A percentile compares a stretch with the other conserved stretches of the same genome.
These are phyloP conservation scores for Pseudopithomyces maydicus DNA, from an alignment of 2,329 filamentous ascomycete genomes.

Conservation along the genomic window DNA sequence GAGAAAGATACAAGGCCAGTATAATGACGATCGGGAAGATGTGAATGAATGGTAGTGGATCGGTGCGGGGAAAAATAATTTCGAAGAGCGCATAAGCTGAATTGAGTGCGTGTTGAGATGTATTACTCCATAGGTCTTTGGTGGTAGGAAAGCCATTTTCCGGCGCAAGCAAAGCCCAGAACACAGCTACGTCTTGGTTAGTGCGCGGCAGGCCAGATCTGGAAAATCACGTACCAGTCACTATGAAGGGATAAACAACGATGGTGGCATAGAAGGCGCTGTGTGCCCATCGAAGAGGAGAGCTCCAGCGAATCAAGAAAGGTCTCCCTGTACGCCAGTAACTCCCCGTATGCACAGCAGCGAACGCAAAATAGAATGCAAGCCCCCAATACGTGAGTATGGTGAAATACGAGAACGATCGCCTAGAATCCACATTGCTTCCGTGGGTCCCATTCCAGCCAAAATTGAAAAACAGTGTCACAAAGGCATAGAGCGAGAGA, in stretches of 20 bases:
- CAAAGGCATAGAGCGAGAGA: constrained; percentile 68
- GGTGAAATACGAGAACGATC: constrained; percentile 82
- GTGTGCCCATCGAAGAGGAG: constrained; percentile 44
- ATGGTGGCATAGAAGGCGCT: constrained; percentile 50
- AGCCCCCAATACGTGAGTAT: constrained; percentile 81
- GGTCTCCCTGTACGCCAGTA: constrained; percentile 57
- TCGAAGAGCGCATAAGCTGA: constrained; percentile 76
- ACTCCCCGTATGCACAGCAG: constrained; percentile 69
- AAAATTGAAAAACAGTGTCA: constrained; percentile 71
- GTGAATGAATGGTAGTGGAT: constrained; percentile 67
- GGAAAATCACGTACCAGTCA: constrained; percentile 45
- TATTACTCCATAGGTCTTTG: constrained; percentile 60
- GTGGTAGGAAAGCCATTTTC: constrained; percentile 35
- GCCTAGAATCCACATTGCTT: constrained; percentile 49
- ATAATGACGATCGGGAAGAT: constrained; percentile 71
- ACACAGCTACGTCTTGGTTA: constrained; percentile 43
- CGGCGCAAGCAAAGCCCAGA: constrained; percentile 47
- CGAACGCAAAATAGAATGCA: constrained; percentile 75
- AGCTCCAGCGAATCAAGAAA: constrained; percentile 45
- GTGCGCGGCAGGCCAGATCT: not conserved
- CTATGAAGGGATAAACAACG: constrained; percentile 50
- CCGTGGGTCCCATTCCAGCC: constrained; percentile 65
- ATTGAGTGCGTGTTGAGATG: constrained; percentile 79
- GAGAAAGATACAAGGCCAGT: constrained; percentile 70
- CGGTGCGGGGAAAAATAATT: constrained; percentile 69